Conservation (phyloP, 345 rosid genomes). For the Populus simonii region DNA sequence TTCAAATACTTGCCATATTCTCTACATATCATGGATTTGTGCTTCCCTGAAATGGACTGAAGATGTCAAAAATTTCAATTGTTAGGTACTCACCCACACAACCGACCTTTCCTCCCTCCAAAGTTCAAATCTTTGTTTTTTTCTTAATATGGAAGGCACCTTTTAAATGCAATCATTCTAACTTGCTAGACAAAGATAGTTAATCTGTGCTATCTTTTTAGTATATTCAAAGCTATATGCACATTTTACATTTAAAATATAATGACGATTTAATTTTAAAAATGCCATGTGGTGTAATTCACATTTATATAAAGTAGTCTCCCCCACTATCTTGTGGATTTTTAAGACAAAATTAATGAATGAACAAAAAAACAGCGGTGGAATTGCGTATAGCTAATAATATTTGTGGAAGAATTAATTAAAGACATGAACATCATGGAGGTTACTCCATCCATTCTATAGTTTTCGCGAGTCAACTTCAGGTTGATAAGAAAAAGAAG, state of each 20-base stretch:
- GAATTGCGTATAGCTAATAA: neutral
- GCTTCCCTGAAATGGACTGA: neutral
- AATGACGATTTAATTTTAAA: neutral
- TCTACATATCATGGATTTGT: neutral
- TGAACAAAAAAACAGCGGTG: neutral
- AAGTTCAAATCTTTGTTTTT: neutral
- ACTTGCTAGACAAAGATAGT: neutral
- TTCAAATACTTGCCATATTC: neutral
- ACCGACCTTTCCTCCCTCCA: neutral
- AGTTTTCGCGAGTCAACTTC: slow-evolving; percentile 33
- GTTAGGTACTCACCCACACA: neutral
- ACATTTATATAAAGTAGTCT: neutral
- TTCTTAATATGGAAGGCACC: neutral
- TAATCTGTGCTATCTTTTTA: neutral
- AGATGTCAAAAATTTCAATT: neutral
- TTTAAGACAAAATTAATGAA: neutral
- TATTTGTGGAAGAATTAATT: neutral
- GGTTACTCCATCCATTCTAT: slow-evolving; percentile 31
- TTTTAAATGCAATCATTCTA: neutral
- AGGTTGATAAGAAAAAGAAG: slow-evolving; percentile 18
- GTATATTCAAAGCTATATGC: neutral
- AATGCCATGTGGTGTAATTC: neutral
- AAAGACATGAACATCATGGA: slow-evolving; percentile 7
- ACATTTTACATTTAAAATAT: neutral
- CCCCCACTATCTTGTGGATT: neutral